phyloP scores from a whole-genome alignment of 495 filamentous ascomycete genomes.

The Penicillium riverlandense region DNA sequence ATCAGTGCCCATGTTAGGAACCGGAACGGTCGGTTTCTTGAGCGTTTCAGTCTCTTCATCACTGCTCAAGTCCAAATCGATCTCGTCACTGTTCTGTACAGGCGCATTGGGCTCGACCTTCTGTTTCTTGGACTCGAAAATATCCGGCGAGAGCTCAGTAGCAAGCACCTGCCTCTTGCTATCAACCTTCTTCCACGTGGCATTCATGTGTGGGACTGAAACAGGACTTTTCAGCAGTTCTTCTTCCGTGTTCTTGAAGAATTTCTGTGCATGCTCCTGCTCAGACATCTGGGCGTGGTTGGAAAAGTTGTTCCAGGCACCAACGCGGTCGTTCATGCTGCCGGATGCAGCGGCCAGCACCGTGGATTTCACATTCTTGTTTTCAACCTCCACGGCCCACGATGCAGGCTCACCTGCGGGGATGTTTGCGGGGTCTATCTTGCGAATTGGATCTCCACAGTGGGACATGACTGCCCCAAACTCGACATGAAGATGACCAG shows the following conservation, averaged over 20 bases:
- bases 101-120: constrained; percentile 8
- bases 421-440: background rate
- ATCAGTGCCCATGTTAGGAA: background rate
- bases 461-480: constrained; percentile 69
- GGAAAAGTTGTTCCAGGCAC: constrained; percentile 30
- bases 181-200: constrained; percentile 8
- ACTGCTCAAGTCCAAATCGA: constrained; percentile 49
- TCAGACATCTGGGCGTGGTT: background rate
- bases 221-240: background rate
- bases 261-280: background rate
- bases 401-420: background rate
- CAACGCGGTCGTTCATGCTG: background rate
- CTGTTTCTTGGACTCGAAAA: constrained; percentile 14
- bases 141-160: background rate
- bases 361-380: background rate
- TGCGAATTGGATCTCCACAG: constrained; percentile 20
- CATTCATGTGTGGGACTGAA: background rate
- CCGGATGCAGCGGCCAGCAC: background rate
- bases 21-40: no score
- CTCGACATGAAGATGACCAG: constrained; percentile 85
- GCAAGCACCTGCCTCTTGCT: constrained; percentile 3
- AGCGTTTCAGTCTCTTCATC: constrained; percentile 5
- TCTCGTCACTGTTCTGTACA: constrained; percentile 43
- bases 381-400: constrained; percentile 3
- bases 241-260: background rate